phyloP scores from a whole-genome alignment of 768 basidiomycete species.

The Brasilioporus rufonigricans region DNA sequence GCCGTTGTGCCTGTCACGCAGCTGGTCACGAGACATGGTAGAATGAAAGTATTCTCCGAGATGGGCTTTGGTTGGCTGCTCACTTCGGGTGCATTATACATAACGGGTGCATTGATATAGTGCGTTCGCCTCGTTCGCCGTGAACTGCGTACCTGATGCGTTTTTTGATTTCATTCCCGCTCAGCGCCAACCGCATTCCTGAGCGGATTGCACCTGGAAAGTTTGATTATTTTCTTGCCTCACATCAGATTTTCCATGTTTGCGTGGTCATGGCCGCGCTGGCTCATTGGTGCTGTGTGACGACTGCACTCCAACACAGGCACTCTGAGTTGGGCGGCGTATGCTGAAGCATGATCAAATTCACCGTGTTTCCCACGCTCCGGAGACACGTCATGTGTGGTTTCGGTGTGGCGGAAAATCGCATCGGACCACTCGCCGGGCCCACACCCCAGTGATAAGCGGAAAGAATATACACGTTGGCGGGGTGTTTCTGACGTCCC shows the following conservation, averaged over 20 bases:
- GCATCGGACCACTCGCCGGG: slow-evolving; percentile 18
- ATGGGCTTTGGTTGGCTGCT: slow-evolving; percentile 75
- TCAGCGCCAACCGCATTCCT: slow-evolving; percentile 81
- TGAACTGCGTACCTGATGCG: slow-evolving; percentile 23
- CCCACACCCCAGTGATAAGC: slow-evolving; percentile 22
- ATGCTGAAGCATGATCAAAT: slow-evolving; percentile 21
- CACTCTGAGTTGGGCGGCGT: slow-evolving; percentile 35
- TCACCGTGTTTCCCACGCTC: slow-evolving; percentile 27
- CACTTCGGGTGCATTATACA: slow-evolving; percentile 70
- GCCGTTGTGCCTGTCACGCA: slow-evolving; percentile 71
- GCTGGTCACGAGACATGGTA: slow-evolving; percentile 56
- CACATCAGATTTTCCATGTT: slow-evolving; percentile 89
- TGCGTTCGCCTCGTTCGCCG: slow-evolving; percentile 45
- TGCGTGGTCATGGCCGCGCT: slow-evolving; percentile 73
- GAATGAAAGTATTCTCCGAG: slow-evolving; percentile 48
- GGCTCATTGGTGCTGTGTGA: slow-evolving; percentile 58
- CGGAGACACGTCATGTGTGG: slow-evolving; percentile 10
- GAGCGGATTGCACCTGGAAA: slow-evolving; percentile 71
- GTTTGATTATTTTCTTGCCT: slow-evolving; percentile 77
- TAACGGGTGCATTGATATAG: slow-evolving; percentile 79
- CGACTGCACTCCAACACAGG: slow-evolving; percentile 58
- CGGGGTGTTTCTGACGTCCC: slow-evolving; percentile 18
- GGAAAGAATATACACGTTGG: slow-evolving; percentile 33
- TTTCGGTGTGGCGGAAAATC: slow-evolving; percentile 20
- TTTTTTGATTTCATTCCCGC: slow-evolving; percentile 34